Conservation (phyloP, 768 basidiomycete species). For the Tubosaeta sp. region DNA sequence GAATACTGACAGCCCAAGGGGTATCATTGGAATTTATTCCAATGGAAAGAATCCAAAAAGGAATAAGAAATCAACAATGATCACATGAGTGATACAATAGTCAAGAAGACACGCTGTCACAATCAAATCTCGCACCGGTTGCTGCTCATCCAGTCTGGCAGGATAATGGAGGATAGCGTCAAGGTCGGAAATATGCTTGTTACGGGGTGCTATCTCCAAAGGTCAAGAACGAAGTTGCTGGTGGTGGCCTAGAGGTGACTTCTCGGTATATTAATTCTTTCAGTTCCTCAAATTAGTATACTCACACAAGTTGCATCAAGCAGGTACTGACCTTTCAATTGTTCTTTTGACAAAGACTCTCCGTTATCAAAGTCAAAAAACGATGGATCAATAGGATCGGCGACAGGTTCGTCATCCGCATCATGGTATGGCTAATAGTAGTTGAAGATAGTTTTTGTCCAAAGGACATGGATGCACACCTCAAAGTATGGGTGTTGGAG, state of each 20-base stretch:
- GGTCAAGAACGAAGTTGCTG: slow-evolving; percentile 12
- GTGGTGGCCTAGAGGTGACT: slow-evolving; percentile 31
- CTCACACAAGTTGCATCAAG: background rate
- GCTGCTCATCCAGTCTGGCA: background rate
- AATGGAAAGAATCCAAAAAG: background rate
- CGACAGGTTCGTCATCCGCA: slow-evolving; percentile 82
- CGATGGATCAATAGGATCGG: slow-evolving; percentile 65
- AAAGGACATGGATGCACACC: slow-evolving; percentile 36
- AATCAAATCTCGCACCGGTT: background rate
- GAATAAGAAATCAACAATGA: background rate
- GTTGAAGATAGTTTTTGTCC: background rate
- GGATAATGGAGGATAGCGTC: background rate
- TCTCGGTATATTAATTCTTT: slow-evolving; percentile 48
- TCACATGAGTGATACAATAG: background rate
- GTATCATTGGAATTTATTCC: background rate
- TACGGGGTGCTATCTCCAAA: slow-evolving; percentile 13
- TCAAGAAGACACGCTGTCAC: background rate
- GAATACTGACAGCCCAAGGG: background rate
- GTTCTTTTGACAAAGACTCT: slow-evolving; percentile 56
- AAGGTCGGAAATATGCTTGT: background rate
- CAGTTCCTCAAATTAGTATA: background rate
- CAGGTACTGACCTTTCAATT: slow-evolving; percentile 54
- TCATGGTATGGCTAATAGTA: slow-evolving; percentile 79
- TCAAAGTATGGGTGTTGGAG: slow-evolving; percentile 86
- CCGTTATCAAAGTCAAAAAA: slow-evolving; percentile 85